phyloP scores from a whole-genome alignment of 345 rosid genomes.

The Lepidium didymum region DNA sequence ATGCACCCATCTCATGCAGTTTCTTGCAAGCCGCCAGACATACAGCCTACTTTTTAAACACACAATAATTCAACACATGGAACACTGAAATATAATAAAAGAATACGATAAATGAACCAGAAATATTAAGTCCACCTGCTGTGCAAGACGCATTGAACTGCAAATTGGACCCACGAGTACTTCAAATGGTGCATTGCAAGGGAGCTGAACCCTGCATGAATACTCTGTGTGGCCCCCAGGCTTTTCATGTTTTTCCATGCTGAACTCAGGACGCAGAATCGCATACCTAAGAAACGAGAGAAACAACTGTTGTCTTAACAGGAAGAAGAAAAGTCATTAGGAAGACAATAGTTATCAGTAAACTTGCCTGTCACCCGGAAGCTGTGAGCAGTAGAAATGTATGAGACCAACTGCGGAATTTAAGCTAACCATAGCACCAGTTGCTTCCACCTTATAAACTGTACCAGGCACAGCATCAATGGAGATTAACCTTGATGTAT shows the following conservation, averaged over 20 bases:
- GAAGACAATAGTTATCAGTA: neutral
- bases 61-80: constrained; percentile 10
- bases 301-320: neutral
- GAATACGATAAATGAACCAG: neutral
- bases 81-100: neutral
- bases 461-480: constrained; percentile 72
- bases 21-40: constrained; percentile 99
- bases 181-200: constrained; percentile 97
- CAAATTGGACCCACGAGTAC: constrained; percentile 89
- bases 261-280: constrained; percentile 91
- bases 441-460: constrained; percentile 85
- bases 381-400: constrained; percentile 95
- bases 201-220: constrained; percentile 97
- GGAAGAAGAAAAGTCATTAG: neutral
- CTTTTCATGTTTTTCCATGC: constrained; percentile 86
- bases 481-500: constrained; percentile 75
- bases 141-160: constrained; percentile 93
- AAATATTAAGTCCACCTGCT: constrained; percentile 49
- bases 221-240: constrained; percentile 85
- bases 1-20: constrained; percentile 99
- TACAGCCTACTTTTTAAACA: constrained; percentile 62
- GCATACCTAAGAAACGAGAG: constrained; percentile 57
- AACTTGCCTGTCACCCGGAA: constrained; percentile 88
- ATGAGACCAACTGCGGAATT: constrained; percentile 95
- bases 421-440: constrained; percentile 97